Conservation (phyloP, 495 filamentous ascomycete species). For the Penicillium canescens region DNA sequence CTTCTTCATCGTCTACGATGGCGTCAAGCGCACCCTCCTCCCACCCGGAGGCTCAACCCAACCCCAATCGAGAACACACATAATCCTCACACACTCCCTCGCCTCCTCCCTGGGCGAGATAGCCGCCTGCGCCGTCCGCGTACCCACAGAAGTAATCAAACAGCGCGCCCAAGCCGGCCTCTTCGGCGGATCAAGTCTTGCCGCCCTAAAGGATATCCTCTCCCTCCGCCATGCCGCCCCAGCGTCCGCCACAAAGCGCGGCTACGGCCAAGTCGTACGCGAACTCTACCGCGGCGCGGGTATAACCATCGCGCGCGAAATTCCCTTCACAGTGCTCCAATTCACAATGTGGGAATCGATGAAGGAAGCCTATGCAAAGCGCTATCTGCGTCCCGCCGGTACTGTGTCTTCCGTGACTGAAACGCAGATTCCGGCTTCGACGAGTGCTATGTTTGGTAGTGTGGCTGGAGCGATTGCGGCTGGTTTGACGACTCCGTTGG, state of each 20-base stretch:
- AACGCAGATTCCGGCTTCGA: conserved; percentile 61
- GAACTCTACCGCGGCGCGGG: conserved; percentile 90
- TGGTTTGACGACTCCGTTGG: conserved; percentile 86
- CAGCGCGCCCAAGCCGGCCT: conserved; percentile 90
- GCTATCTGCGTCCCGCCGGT: conserved; percentile 25
- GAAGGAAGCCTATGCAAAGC: conserved; percentile 59
- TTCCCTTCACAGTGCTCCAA: conserved; percentile 94
- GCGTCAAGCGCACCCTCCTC: conserved; percentile 64
- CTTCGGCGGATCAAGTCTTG: conserved; percentile 49
- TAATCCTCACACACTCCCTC: conserved; percentile 67
- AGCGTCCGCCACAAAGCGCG: conserved; percentile 35
- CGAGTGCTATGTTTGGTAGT: conserved; percentile 85
- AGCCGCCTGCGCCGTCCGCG: conserved; percentile 86
- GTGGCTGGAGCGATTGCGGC: conserved; percentile 83
- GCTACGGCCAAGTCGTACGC: conserved; percentile 62
- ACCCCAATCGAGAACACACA: conserved; percentile 34
- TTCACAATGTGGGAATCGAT: conserved; percentile 96
- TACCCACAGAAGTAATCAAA: conserved; percentile 96
- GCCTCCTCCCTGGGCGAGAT: conserved; percentile 90
- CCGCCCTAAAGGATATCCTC: conserved; percentile 70
- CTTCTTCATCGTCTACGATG: conserved; percentile 97
- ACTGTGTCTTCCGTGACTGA: conserved; percentile 11
- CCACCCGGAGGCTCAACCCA: conserved; percentile 16
- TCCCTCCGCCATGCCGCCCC: conserved; percentile 38
- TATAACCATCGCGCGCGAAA: conserved; percentile 91